These are phyloP conservation scores for Fistulifera pelliculosa DNA, from an alignment of 108 stramenopile species.

Conservation along the genomic window DNA sequence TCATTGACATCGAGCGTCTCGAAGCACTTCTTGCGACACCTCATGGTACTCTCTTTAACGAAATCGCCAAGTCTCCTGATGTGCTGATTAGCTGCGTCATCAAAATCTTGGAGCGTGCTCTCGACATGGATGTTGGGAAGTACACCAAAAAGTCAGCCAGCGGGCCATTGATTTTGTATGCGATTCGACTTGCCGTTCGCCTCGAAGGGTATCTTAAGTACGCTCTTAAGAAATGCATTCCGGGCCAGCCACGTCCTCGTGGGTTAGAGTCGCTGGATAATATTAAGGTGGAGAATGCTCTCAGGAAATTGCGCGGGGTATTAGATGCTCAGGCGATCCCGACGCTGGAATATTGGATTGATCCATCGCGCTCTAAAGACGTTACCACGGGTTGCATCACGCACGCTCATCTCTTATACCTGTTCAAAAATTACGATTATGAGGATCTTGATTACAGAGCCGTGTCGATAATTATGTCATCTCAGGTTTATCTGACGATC, in stretches of 20 bases:
- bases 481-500: constrained; percentile 95
- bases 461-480: constrained; percentile 86
- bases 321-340: constrained; percentile 85
- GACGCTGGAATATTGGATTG: constrained; percentile 95
- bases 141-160: constrained; percentile 74
- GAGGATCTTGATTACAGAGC: constrained; percentile 87
- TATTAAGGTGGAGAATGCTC: constrained; percentile 58
- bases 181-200: constrained; percentile 88
- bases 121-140: constrained; percentile 91
- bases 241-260: constrained; percentile 70
- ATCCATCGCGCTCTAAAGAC: constrained; percentile 69
- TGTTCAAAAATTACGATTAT: constrained; percentile 93
- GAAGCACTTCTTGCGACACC: constrained; percentile 80
- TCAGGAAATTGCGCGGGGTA: constrained; percentile 70
- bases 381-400: constrained; percentile 83
- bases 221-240: constrained; percentile 71
- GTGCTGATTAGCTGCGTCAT: constrained; percentile 75
- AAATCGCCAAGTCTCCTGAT: constrained; percentile 89
- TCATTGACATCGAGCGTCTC: constrained; percentile 63
- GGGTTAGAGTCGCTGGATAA: constrained; percentile 80
- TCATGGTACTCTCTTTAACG: constrained; percentile 89
- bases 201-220: constrained; percentile 90
- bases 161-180: constrained; percentile 92
- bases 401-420: constrained; percentile 94
- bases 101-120: constrained; percentile 86